Base-by-base conservation (phyloP, 169 alveolate genomes). In the Plasmodium billcollinsi region DNA sequence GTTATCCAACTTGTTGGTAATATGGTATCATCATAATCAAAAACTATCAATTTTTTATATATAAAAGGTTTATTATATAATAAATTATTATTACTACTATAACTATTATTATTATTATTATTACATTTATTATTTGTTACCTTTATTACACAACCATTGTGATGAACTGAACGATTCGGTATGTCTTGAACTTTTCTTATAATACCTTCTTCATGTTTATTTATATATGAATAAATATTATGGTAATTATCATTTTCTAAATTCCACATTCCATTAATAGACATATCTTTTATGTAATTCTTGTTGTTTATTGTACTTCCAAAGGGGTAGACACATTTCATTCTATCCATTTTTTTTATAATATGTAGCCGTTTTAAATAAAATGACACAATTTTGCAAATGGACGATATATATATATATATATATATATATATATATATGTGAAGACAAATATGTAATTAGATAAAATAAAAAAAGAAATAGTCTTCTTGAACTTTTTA, bases 21-120 rank as follows among this genome's bases (percentile, higher is more conserved):
- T 49, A 96, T 88, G 12, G 98, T 96, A 94, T 96, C 98, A 61
- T 96, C 98, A 66, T 96, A 96, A 86, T 96, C 98, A 61, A 96
- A 83, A 12, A 96, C 96, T 11, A 96, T 94, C 86, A 96, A 62
- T 33, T 94, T 93, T 26, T 90, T 92, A 52, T 80, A 93, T 20
- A 88, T 88, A 9, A 72, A 69, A 26, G 74, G 88, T 65, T 91
- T 63, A 33, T 5, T 45, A 20, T 63, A 29, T 66, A 29, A 9
- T 33, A 54, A 7, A 33, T 33, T 33, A 6, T 33, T 33, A 33
- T 33, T 33, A 33, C 7, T 5, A 5, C 45, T 3, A 33, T 33
- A 33, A 33, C 9, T 33, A 29, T 18, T 54, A 29, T 33, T 66
- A 29, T 14, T 7, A 8, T 6, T 18, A 56, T 29, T 52, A 73